A percentile compares a stretch with the other conserved stretches of the same genome.
These are phyloP conservation scores for Fraxinus excelsior DNA, from an alignment of 257 asterid species.

Conservation along the genomic window DNA sequence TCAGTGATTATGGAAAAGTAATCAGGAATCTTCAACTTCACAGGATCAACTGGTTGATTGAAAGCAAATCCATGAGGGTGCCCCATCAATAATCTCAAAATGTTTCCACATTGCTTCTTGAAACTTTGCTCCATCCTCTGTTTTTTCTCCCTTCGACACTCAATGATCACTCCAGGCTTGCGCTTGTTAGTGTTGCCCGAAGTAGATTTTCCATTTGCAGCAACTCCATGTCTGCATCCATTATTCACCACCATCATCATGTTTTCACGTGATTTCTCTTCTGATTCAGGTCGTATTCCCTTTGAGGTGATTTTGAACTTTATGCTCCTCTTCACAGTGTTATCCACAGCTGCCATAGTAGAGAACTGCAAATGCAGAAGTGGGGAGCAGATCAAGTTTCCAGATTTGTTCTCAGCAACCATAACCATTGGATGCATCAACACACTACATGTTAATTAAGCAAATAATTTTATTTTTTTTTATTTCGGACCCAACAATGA, in stretches of 20 bases:
- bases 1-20: constrained; percentile 53
- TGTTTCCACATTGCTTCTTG: constrained; percentile 48
- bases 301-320: constrained; percentile 54
- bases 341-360: constrained; percentile 36
- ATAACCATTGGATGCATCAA: background rate
- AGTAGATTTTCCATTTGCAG: constrained; percentile 14
- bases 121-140: constrained; percentile 53
- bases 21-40: constrained; percentile 64
- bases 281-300: constrained; percentile 35
- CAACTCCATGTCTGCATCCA: constrained; percentile 16
- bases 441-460: constrained; percentile 11
- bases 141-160: constrained; percentile 43
- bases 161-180: constrained; percentile 34
- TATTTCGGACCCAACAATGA: background rate
- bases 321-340: constrained; percentile 29
- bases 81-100: constrained; percentile 52
- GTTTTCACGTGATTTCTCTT: constrained; percentile 25
- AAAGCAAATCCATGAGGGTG: constrained; percentile 50
- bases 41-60: constrained; percentile 77
- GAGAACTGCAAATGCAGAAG: constrained; percentile 23
- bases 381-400: constrained; percentile 11
- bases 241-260: constrained; percentile 6
- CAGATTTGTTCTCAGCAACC: constrained; percentile 26
- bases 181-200: constrained; percentile 47
- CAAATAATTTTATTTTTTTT: background rate